Evolutionary conservation across 768 basidiomycete species (phyloP).

Genomic region (Collybia nuda): DNA sequence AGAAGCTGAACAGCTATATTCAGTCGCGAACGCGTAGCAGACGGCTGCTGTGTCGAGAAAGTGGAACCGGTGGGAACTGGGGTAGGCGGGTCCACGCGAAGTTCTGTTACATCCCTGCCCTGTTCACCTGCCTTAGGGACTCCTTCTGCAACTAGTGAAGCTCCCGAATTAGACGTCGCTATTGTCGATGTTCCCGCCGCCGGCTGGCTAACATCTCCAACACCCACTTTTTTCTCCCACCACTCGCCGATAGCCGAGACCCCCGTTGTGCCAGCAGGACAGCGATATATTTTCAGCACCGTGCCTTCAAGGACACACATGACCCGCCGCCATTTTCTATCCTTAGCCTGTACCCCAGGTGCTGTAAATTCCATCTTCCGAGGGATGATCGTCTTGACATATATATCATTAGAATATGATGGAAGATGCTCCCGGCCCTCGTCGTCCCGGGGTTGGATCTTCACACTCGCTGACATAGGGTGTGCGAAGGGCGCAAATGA

Average conservation of each 20-base stretch:
- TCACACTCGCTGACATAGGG: constrained; percentile 15
- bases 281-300: constrained; percentile 74
- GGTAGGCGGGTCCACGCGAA: constrained; percentile 9
- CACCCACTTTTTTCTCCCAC: constrained; percentile 80
- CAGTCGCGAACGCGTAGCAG: constrained; percentile 36
- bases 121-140: constrained; percentile 18
- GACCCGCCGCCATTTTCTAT: constrained; percentile 89
- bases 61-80: neutral
- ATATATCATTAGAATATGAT: constrained; percentile 75
- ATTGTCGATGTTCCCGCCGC: constrained; percentile 20
- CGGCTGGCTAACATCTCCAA: constrained; percentile 52
- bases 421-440: constrained; percentile 86
- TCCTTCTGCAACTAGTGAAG: constrained; percentile 13
- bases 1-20: constrained; percentile 42
- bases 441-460: constrained; percentile 61
- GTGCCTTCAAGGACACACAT: constrained; percentile 93
- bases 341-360: constrained; percentile 85
- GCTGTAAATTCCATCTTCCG: constrained; percentile 91
- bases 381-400: constrained; percentile 78
- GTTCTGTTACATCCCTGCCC: constrained; percentile 16
- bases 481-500: constrained; percentile 25
- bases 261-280: constrained; percentile 37
- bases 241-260: constrained; percentile 63
- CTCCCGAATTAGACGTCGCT: constrained; percentile 19
- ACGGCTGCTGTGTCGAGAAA: neutral